phyloP scores from a whole-genome alignment of 2,329 filamentous ascomycete species.

The Furcasterigmium sp. region DNA sequence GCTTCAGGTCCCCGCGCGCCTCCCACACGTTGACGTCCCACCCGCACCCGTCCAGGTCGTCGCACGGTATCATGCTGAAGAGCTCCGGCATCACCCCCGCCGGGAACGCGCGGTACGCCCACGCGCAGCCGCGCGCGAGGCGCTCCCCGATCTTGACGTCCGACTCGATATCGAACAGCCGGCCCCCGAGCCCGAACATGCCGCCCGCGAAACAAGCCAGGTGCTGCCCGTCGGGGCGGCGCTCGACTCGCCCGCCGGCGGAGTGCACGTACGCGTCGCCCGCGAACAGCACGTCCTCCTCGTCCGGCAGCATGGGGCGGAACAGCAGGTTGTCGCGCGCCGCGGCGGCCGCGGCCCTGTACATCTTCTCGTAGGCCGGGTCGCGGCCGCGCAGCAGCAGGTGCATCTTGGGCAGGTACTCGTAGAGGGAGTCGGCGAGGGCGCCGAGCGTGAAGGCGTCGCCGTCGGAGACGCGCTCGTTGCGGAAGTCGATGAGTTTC shows the following conservation, averaged over 20 bases:
- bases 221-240: conserved; percentile 33
- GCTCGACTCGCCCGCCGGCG: conserved; percentile 11
- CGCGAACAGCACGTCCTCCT: conserved; percentile 50
- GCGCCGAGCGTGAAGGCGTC: conserved; percentile 30
- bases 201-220: conserved; percentile 47
- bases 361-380: conserved; percentile 50
- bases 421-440: conserved; percentile 34
- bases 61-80: conserved; percentile 36
- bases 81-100: conserved; percentile 49
- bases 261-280: conserved; percentile 29
- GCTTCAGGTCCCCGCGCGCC: conserved; percentile 14
- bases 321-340: conserved; percentile 55
- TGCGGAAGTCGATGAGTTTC: conserved; percentile 52
- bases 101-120: conserved; percentile 40
- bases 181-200: conserved; percentile 42
- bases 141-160: conserved; percentile 38
- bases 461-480: conserved; percentile 32
- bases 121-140: conserved; percentile 46
- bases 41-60: conserved; percentile 33
- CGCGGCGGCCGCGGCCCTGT: conserved; percentile 49
- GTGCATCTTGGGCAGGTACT: conserved; percentile 39
- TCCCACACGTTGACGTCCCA: conserved; percentile 27
- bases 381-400: conserved; percentile 53
- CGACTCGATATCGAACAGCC: conserved; percentile 31
- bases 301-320: conserved; percentile 45